A percentile compares a stretch with the other conserved stretches of the same genome.
These are phyloP conservation scores for Cladophialophora chaetospira DNA, from an alignment of 2,329 filamentous ascomycete genomes.

Conservation along the genomic window DNA sequence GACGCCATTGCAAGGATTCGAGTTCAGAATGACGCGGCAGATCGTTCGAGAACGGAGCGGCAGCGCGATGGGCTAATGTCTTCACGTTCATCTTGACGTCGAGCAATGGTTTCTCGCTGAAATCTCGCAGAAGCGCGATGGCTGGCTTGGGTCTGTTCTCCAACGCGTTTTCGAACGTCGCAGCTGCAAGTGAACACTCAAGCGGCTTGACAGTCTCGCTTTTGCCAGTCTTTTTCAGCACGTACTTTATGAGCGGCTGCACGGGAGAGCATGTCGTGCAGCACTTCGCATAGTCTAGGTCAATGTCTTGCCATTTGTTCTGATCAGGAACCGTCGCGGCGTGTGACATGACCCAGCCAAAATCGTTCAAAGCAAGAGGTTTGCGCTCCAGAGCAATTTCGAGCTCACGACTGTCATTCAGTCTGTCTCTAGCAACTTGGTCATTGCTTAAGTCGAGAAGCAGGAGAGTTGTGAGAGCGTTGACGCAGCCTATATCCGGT, in stretches of 20 bases:
- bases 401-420: slow-evolving; percentile 1
- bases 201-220: slow-evolving; percentile 44
- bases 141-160: slow-evolving; percentile 52
- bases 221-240: slow-evolving; percentile 26
- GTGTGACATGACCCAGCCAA: slow-evolving; percentile 14
- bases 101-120: slow-evolving; percentile 9
- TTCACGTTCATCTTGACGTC: slow-evolving; percentile 45
- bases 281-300: slow-evolving; percentile 2
- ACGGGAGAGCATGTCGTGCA: slow-evolving; percentile 15
- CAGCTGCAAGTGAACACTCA: slow-evolving; percentile 56
- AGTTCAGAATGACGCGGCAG: slow-evolving; percentile 17
- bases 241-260: slow-evolving; percentile 20
- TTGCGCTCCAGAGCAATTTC: slow-evolving; percentile 17
- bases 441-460: slow-evolving; percentile 9
- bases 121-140: slow-evolving; percentile 37
- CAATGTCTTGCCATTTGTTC: background rate
- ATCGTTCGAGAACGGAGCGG: slow-evolving; percentile 36
- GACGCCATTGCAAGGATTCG: slow-evolving; percentile 13
- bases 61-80: slow-evolving; percentile 49
- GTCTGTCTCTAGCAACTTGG: background rate
- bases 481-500: background rate
- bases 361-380: slow-evolving; percentile 17
- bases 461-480: slow-evolving; percentile 9
- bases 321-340: slow-evolving; percentile 8
- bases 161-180: slow-evolving; percentile 52